Evolutionary conservation across 2,329 filamentous ascomycete species (phyloP).

Genomic region (Botrytis byssoidea): DNA sequence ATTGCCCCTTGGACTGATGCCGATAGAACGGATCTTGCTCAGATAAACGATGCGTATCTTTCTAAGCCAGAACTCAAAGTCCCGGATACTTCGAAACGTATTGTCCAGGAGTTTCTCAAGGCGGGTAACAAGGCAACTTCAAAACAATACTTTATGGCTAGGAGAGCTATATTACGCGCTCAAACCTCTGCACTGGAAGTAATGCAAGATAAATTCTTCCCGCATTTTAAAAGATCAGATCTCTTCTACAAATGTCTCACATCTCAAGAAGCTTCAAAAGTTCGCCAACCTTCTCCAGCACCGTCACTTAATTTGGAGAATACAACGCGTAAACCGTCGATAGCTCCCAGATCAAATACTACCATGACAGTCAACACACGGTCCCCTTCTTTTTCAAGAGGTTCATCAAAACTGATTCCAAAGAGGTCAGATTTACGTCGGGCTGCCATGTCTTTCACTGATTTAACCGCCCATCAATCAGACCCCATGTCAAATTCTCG

Average conservation of each 20-base stretch:
- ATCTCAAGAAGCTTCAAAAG: constrained; percentile 68
- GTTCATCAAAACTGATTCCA: constrained; percentile 46
- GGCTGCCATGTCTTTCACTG: constrained; percentile 59
- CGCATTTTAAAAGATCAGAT: constrained; percentile 87
- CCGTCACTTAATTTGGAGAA: constrained; percentile 38
- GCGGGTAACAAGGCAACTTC: constrained; percentile 74
- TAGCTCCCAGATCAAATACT: constrained; percentile 29
- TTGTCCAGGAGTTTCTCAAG: constrained; percentile 74
- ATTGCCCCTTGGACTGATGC: constrained; percentile 74
- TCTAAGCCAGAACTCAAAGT: constrained; percentile 79
- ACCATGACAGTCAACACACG: constrained; percentile 42
- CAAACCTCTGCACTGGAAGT: constrained; percentile 82
- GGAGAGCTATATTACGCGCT: constrained; percentile 75
- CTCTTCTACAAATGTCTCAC: constrained; percentile 95
- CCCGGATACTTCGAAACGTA: constrained; percentile 63
- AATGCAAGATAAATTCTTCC: constrained; percentile 78
- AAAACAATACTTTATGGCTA: constrained; percentile 78
- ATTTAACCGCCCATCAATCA: constrained; percentile 49
- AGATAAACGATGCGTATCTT: constrained; percentile 89
- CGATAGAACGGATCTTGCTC: constrained; percentile 81
- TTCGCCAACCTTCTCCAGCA: constrained; percentile 21
- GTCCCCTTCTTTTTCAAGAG: constrained; percentile 47
- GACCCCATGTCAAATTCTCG: constrained; percentile 47
- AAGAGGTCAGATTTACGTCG: constrained; percentile 54
- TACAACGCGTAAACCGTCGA: constrained; percentile 37